Conservation (phyloP, 2,329 filamentous ascomycete species). For the Colletotrichum karsti region DNA sequence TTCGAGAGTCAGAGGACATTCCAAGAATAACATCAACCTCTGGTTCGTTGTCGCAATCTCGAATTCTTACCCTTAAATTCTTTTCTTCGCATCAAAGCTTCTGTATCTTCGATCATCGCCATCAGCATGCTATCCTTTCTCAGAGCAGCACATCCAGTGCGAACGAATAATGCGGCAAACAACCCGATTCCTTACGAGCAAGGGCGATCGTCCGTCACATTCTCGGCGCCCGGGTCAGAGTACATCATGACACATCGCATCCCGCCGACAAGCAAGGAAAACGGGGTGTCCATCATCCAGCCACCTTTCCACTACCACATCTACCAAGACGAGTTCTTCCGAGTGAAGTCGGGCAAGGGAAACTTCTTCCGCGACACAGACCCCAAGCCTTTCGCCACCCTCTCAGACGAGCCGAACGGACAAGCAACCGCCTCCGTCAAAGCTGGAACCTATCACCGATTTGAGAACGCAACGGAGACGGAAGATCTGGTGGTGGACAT, state of each 20-base stretch:
- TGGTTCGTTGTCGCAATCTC: no score
- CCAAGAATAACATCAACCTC: no score
- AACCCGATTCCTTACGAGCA: constrained; percentile 33
- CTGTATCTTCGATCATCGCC: no score
- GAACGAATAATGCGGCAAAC: constrained; percentile 25
- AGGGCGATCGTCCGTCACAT: constrained; percentile 30
- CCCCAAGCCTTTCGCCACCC: constrained; percentile 19
- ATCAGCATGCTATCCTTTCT: constrained; percentile 33
- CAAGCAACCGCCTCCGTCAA: constrained; percentile 23
- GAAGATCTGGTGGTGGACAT: constrained; percentile 33
- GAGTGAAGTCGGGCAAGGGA: constrained; percentile 27
- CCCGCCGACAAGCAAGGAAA: constrained; percentile 22
- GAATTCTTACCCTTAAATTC: no score
- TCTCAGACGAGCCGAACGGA: constrained; percentile 23
- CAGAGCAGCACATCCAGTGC: constrained; percentile 25
- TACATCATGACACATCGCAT: constrained; percentile 32
- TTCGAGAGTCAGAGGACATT: no score
- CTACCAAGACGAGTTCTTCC: constrained; percentile 33
- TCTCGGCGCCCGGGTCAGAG: constrained; percentile 29
- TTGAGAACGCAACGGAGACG: constrained; percentile 33
- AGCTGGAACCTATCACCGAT: constrained; percentile 30
- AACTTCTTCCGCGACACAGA: constrained; percentile 29
- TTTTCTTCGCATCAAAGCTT: no score
- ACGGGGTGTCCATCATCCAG: constrained; percentile 29
- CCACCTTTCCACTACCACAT: constrained; percentile 36